These are phyloP conservation scores for Ceratopteris richardii DNA, from an alignment of 75 land plant species.

Conservation along the genomic window DNA sequence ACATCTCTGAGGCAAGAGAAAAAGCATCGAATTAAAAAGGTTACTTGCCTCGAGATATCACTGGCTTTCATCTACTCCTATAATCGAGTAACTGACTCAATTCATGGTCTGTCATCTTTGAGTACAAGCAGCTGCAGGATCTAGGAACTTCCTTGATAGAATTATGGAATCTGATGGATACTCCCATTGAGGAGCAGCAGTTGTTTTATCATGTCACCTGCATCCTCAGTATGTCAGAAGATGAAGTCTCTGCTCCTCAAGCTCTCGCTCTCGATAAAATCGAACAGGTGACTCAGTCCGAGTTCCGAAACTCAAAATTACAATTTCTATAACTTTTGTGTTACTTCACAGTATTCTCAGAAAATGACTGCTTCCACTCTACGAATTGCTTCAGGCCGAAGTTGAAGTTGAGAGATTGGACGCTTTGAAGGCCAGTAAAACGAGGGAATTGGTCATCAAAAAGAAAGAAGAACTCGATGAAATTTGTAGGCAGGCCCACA, in stretches of 20 bases:
- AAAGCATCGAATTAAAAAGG: conserved; percentile 71
- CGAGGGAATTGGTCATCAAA: conserved; percentile 22
- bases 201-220: conserved; percentile 41
- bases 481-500: conserved; percentile 20
- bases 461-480: conserved; percentile 23
- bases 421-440: conserved; percentile 14
- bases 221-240: conserved; percentile 22
- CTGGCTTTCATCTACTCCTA: no score
- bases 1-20: conserved; percentile 63
- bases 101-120: no score
- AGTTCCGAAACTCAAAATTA: not conserved
- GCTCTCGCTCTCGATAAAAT: conserved; percentile 34
- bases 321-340: not conserved
- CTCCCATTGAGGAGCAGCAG: conserved; percentile 37
- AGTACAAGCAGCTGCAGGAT: conserved; percentile 29
- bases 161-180: conserved; percentile 43
- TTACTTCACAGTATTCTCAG: not conserved
- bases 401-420: conserved; percentile 22
- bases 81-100: no score
- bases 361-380: not conserved
- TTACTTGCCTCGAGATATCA: no score
- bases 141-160: conserved; percentile 32
- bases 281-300: conserved; percentile 39
- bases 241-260: conserved; percentile 26
- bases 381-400: conserved; percentile 10